phyloP scores from a whole-genome alignment of 495 filamentous ascomycete species.

The Thermothielavioides terrestris region DNA sequence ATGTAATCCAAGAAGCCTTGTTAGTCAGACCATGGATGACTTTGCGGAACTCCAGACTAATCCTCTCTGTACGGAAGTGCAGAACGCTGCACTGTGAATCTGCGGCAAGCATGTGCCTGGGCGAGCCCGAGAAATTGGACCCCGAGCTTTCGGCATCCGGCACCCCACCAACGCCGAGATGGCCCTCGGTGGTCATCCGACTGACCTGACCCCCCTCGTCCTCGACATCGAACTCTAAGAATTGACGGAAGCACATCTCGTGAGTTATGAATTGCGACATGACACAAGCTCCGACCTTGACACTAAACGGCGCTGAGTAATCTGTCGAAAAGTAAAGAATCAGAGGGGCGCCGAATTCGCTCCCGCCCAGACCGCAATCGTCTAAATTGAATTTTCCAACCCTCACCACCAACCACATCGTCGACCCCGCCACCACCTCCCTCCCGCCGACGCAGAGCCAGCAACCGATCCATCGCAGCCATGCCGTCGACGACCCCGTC shows the following conservation, averaged over 20 bases:
- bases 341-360: background rate
- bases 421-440: background rate
- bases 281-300: too few relatives aligned
- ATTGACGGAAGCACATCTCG: too few relatives aligned
- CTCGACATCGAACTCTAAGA: slow-evolving; percentile 1
- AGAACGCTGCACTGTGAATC: too few relatives aligned
- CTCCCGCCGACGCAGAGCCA: background rate
- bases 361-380: background rate
- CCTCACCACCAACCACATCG: background rate
- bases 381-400: background rate
- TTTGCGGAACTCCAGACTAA: too few relatives aligned
- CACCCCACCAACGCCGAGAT: slow-evolving; percentile 5
- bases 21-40: background rate
- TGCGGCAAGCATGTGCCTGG: too few relatives aligned
- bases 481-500: slow-evolving; percentile 32
- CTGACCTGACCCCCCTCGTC: slow-evolving; percentile 1
- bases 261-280: too few relatives aligned
- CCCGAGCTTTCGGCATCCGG: slow-evolving; percentile 12
- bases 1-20: background rate
- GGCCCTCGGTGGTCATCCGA: background rate
- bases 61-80: too few relatives aligned
- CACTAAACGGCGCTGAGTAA: slow-evolving; percentile 4
- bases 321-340: background rate
- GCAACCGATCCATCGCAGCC: slow-evolving; percentile 1
- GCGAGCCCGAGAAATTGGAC: too few relatives aligned